Evolutionary conservation across 139 green algal species (phyloP).

Genomic region (Spirogloea muscicola): DNA sequence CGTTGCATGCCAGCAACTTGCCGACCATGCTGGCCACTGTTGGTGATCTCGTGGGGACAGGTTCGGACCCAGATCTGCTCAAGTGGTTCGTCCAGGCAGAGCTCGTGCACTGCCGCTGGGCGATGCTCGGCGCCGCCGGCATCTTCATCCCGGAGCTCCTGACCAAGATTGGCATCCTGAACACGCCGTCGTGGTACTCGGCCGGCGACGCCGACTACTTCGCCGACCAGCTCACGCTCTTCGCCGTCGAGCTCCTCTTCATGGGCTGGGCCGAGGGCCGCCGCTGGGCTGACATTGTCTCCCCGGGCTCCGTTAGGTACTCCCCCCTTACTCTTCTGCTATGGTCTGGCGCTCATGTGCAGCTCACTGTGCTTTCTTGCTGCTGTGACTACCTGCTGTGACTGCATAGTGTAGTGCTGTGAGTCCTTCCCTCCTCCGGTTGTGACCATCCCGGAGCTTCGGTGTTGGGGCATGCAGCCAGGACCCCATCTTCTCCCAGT

Average conservation of each 20-base stretch:
- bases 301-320: constrained; percentile 52
- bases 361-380: too few relatives aligned
- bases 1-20: background rate
- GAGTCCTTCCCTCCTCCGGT: too few relatives aligned
- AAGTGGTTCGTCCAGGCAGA: constrained; percentile 58
- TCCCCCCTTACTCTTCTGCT: too few relatives aligned
- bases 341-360: too few relatives aligned
- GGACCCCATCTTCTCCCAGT: constrained; percentile 45
- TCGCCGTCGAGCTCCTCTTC: constrained; percentile 48
- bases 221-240: constrained; percentile 39
- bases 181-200: constrained; percentile 42
- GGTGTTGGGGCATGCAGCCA: too few relatives aligned
- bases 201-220: constrained; percentile 46
- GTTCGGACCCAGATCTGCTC: constrained; percentile 39
- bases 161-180: constrained; percentile 26
- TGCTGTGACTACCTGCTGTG: too few relatives aligned
- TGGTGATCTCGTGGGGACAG: constrained; percentile 12
- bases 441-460: too few relatives aligned
- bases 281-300: constrained; percentile 57
- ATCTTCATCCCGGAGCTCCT: constrained; percentile 49
- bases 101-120: constrained; percentile 54
- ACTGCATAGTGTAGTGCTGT: too few relatives aligned
- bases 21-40: background rate
- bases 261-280: constrained; percentile 58
- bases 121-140: constrained; percentile 56